Evolutionary conservation across 2,329 filamentous ascomycete genomes (phyloP).

Genomic region (Fusarium odoratissimum): DNA sequence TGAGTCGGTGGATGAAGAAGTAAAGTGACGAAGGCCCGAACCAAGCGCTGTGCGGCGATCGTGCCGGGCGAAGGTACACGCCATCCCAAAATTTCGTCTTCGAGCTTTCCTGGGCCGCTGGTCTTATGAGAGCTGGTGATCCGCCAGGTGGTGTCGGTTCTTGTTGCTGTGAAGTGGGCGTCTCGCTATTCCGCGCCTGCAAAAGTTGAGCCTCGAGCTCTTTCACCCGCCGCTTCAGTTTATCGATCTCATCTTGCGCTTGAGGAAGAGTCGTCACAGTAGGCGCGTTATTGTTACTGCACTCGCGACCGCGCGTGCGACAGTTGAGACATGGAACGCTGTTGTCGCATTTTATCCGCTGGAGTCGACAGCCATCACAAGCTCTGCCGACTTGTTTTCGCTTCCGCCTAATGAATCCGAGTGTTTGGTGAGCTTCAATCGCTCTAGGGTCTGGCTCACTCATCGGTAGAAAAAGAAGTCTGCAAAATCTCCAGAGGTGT

Average conservation of each 20-base stretch:
- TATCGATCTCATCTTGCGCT: constrained; percentile 16
- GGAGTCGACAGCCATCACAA: constrained; percentile 18
- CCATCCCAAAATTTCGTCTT: constrained; percentile 11
- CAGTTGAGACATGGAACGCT: constrained; percentile 22
- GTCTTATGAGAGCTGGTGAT: background rate
- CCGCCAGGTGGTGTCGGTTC: constrained; percentile 6
- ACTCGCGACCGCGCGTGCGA: background rate
- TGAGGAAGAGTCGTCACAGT: constrained; percentile 1
- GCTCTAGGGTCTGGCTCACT: background rate
- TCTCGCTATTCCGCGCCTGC: background rate
- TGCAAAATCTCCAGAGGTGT: rapidly evolving
- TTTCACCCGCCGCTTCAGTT: background rate
- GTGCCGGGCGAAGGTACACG: constrained; percentile 2
- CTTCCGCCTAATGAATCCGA: constrained; percentile 12
- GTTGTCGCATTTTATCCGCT: constrained; percentile 29
- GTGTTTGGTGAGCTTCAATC: background rate
- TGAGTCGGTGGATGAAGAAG: constrained; percentile 16
- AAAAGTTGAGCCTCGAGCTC: background rate
- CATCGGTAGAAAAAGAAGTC: background rate
- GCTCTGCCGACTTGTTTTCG: constrained; percentile 29
- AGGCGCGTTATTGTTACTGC: background rate
- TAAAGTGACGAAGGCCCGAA: constrained; percentile 16
- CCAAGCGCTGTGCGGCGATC: constrained; percentile 18
- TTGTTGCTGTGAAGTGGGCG: background rate
- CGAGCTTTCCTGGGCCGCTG: rapidly evolving